Evolutionary conservation across 169 alveolate species (phyloP).

Genomic region (Eimeria maxima): DNA sequence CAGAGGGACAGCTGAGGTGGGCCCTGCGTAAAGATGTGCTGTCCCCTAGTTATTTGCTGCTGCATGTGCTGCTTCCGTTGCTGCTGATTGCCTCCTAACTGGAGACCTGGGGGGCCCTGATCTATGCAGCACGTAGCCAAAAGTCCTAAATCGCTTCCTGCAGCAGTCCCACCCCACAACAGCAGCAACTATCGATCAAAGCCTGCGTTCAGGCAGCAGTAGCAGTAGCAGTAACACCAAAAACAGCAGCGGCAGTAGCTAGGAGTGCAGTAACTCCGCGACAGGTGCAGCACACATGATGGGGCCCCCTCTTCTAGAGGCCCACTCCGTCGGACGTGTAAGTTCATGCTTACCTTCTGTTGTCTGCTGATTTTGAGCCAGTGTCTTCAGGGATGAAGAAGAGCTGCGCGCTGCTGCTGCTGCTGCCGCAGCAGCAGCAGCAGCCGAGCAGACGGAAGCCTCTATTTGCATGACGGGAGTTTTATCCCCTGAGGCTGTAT

Average conservation of each 20-base stretch:
- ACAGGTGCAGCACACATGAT: not conserved
- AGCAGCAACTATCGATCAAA: not conserved
- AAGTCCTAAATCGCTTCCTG: not conserved
- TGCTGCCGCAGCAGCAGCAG: not conserved
- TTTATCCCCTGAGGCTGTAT: not conserved
- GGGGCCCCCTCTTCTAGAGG: too few species aligned
- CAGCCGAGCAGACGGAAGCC: constrained; percentile 11
- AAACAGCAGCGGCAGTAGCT: constrained; percentile 16
- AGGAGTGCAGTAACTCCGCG: not conserved
- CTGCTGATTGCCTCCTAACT: constrained; percentile 48
- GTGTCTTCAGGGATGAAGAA: not conserved
- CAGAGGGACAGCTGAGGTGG: not conserved
- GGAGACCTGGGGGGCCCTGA: not conserved
- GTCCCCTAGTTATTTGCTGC: constrained; percentile 11
- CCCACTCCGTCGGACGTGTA: not conserved
- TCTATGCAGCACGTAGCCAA: not conserved
- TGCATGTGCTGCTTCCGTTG: constrained; percentile 42
- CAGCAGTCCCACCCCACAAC: not conserved
- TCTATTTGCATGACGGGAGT: not conserved
- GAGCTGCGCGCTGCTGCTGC: not conserved
- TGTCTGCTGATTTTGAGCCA: not conserved
- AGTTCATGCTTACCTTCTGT: not conserved
- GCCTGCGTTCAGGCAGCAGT: not conserved
- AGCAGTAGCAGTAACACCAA: not conserved
- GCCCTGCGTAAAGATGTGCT: not conserved